Percentiles rank a stretch among this genome's conserved stretches.
Conservation (phyloP, 768 basidiomycete species). For the Termitomyces titanicus region DNA sequence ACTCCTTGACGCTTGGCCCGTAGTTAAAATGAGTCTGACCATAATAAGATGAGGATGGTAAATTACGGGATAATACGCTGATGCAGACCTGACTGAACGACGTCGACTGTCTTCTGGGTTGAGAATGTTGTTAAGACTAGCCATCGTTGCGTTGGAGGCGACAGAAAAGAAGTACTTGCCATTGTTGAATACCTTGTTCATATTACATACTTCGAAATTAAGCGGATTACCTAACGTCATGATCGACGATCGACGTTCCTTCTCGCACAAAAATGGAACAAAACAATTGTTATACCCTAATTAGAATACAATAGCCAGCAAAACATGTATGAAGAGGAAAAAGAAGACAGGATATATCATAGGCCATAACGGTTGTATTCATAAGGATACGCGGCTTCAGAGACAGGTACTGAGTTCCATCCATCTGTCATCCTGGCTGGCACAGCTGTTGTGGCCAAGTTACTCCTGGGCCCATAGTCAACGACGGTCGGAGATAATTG, state of each 20-base stretch:
- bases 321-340: constrained; percentile 4
- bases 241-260: constrained; percentile 15
- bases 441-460: neutral
- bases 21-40: constrained; percentile 24
- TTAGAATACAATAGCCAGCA: constrained; percentile 7
- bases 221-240: constrained; percentile 18
- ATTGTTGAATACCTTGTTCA: constrained; percentile 22
- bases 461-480: constrained; percentile 6
- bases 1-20: constrained; percentile 24
- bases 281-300: constrained; percentile 6
- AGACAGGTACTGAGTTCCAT: constrained; percentile 12
- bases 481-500: constrained; percentile 11
- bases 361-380: constrained; percentile 15
- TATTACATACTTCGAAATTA: neutral
- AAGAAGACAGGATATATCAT: constrained; percentile 7
- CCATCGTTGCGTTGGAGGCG: constrained; percentile 35
- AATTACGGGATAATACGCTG: constrained; percentile 7
- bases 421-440: constrained; percentile 1
- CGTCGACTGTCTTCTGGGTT: constrained; percentile 47
- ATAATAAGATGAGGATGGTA: constrained; percentile 13
- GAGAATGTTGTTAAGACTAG: constrained; percentile 51
- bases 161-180: constrained; percentile 21
- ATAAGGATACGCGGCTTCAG: constrained; percentile 14
- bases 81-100: constrained; percentile 38
- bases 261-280: constrained; percentile 12